Evolutionary conservation across 2,329 filamentous ascomycete species (phyloP), one percentile per base, ranked within the genome.

Genomic region (Fusarium torulosum): DNA sequence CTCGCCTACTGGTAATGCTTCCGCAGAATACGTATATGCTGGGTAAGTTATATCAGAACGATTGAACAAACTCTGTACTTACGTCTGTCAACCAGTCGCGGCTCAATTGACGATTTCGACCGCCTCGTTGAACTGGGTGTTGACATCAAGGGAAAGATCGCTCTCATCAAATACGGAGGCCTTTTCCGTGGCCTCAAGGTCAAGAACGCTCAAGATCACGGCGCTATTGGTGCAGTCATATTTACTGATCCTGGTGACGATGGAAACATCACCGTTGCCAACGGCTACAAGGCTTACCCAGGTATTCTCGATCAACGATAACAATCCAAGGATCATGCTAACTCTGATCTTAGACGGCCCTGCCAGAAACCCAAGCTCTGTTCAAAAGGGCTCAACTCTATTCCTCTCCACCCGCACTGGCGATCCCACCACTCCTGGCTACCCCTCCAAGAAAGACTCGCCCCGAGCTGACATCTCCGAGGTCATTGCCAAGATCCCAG

Each of bases 201-300:
- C 47, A 95, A 94, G 80, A 88, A 92, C 55, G 92, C 93, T 1
- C 89, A 94, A 74, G 91, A 97, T 67, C 83, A 96, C 19, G 94
- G 94, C 14, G 93, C 95, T 84, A 82, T 96, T 33, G 94, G 93
- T 15, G 86, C 87, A 11, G 82, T 97, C 47, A 86, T 97, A 38
- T 97, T 94, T 78, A 89, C 84, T 19, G 94, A 97, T 75, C 93
- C 94, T 1, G 92, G 93, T 38, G 92, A 95, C 72, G 94, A 97
- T 76, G 91, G 91, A 4, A 83, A 90, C 10, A 82, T 92, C 21
- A 95, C 91, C 0, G 90, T 91, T 44, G 86, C 88, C 61, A 92
- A 95, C 68, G 92, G 92, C 2, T 85, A 91, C 68, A 85, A 88
- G 56, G 77, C 88, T 0, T 95, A 95, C 74, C 92, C 93, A 0